Evolutionary conservation across 306 rosid genomes (phyloP).

Genomic region (Albizia julibrissin): DNA sequence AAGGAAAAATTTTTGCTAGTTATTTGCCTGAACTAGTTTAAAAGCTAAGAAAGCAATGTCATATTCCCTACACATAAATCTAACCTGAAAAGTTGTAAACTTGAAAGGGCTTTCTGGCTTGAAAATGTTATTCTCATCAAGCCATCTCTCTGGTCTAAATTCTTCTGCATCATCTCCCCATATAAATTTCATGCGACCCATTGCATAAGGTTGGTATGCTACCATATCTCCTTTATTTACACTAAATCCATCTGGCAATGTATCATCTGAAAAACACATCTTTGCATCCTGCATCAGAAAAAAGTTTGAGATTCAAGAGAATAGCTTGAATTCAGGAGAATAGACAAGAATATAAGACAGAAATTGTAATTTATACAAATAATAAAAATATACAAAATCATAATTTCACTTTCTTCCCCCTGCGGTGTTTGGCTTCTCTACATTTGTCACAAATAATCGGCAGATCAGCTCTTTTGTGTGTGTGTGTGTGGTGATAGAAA

Average conservation of each 20-base stretch:
- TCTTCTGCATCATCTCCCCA: conserved; percentile 88
- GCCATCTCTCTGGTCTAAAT: conserved; percentile 78
- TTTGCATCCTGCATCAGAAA: conserved; percentile 62
- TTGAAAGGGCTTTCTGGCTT: conserved; percentile 47
- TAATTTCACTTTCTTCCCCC: neutral
- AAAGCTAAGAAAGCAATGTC: neutral
- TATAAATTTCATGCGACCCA: conserved; percentile 83
- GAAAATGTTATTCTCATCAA: conserved; percentile 58
- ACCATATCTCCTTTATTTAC: conserved; percentile 68
- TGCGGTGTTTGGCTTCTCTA: neutral
- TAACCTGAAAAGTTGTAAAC: conserved; percentile 82
- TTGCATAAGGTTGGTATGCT: conserved; percentile 75
- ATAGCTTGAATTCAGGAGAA: neutral
- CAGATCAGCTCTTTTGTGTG: neutral
- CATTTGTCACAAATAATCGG: neutral
- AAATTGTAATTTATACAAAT: neutral
- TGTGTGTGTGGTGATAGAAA: neutral
- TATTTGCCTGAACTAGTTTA: neutral
- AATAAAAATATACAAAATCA: neutral
- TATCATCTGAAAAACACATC: conserved; percentile 66
- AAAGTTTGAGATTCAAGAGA: neutral
- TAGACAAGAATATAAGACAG: neutral
- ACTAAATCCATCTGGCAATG: conserved; percentile 67
- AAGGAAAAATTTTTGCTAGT: neutral
- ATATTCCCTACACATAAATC: conserved; percentile 2